Evolutionary conservation across 768 basidiomycete genomes (phyloP), one percentile per base, ranked within the genome.

Genomic region (Boletus coccyginus): DNA sequence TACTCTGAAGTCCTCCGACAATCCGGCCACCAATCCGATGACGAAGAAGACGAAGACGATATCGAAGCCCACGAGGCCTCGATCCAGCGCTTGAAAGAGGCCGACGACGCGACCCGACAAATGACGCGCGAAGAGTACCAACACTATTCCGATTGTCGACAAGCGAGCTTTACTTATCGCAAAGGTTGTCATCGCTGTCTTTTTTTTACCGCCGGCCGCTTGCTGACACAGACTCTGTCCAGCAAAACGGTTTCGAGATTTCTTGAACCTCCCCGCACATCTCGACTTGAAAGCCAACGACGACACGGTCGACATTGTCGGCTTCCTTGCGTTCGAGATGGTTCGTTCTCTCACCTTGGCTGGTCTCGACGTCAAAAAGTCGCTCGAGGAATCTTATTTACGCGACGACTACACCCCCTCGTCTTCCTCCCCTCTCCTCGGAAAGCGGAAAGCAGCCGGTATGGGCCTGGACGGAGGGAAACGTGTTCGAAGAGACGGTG

Each of bases 51-150:
- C 63, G 94, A 96, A 61, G 94, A 96, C 62, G 94, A 96, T 63
- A 86, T 94, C 31, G 95, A 97, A 70, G 95, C 95, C 0, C 91
- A 94, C 68, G 93, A 95, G 68, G 94, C 93, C 14, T 94, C 90
- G n/a, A 86, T 95, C 50, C 86, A 88, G 66, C 83, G 94, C 17
- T 75, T 97, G 43, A 88, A 90, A 87, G 94, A 97, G 80, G 93
- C 94, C 3, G 95, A 98, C 72, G 92, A 94, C 60, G 88, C 93
- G 12, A 98, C 95, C 2, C 82, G 92, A 44, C 85, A 92, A 73
- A 98, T 98, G 95, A 95, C 94, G 9, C 82, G 91, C 63, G 95
- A 98, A 69, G 93, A 98, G 65, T 98, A 98, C 70, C 90, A 95
- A 57, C 94, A 94, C 68, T 97, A 97, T 68, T 94, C 94, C 4